Base-by-base conservation (phyloP, 129 eudicot species). In the Lactuca saligna region DNA sequence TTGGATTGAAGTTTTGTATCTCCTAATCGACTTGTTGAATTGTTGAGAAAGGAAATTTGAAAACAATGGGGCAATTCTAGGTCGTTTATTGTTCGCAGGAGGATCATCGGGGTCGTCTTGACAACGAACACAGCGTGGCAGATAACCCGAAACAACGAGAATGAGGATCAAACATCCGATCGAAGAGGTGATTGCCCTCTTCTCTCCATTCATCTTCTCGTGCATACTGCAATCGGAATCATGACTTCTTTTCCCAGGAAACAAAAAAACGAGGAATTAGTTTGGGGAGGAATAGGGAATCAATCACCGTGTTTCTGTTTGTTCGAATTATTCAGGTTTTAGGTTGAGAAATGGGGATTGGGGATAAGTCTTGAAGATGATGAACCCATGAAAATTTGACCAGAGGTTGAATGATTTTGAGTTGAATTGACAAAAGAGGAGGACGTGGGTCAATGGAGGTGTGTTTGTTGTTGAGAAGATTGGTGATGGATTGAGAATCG, bases 1-100 rank as follows among this genome's bases (percentile, higher is more conserved):
- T 51, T 73, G 66, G 31, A 91, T 88, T n/a, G 85, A 84, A 12
- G 78, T 66, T 59, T 86, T 75, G 75, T 80, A 91, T 71, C 68
- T 78, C 42, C 70, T 58, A 46, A 84, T 82, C 7, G 63, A 38
- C 64, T 55, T 63, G 34, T 54, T 54, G 56, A 58, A 86, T 74
- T 71, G 84, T 73, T 4, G 82, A 14, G 65, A 86, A 60, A 65
- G 81, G 91, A 70, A 54, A 54, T 63, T 81, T 13, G 86, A 79
- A 50, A 91, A 81, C 50, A 79, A 75, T 16, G 82, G 72, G 13
- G 97, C 63, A 57, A 85, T 81, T 12, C 80, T 44, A 2, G 81
- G 82, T 70, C 80, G 63, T 55, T 54, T 63, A 35, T 55, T 73
- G 56, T 42, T 55, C 14, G 5, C 29, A 39, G 48, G 53, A 54